Evolutionary conservation across 139 green algal species (phyloP).

Genomic region (Chlamydomonas applanata): DNA sequence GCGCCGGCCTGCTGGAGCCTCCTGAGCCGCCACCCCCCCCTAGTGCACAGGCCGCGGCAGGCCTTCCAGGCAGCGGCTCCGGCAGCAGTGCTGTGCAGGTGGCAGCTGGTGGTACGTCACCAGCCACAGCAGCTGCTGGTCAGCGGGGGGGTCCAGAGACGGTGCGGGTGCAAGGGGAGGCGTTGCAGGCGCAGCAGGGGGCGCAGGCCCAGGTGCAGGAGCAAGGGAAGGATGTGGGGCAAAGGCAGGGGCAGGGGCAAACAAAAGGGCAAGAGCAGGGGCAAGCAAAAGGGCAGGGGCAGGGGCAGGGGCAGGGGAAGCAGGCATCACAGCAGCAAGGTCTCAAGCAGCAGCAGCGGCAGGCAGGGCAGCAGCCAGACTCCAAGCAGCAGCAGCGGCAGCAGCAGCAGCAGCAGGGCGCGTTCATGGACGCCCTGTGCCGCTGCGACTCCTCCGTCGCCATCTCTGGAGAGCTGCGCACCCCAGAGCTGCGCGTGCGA

Average conservation of each 20-base stretch:
- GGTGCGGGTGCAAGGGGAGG: too few relatives aligned
- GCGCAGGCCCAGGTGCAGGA: neutral
- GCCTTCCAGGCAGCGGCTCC: too few relatives aligned
- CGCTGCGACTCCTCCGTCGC: too few relatives aligned
- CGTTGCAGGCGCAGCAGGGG: neutral
- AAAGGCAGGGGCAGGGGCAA: neutral
- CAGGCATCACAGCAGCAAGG: neutral
- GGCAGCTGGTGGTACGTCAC: neutral
- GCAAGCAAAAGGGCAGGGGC: neutral
- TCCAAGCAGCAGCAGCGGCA: too few relatives aligned
- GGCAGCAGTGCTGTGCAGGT: neutral
- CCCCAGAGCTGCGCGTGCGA: too few relatives aligned
- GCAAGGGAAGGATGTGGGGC: neutral
- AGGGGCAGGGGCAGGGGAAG: neutral
- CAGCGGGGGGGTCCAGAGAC: too few relatives aligned
- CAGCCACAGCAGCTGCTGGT: too few relatives aligned
- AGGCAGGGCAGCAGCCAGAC: neutral
- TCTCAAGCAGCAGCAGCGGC: neutral
- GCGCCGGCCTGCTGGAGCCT: too few relatives aligned
- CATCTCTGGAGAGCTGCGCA: too few relatives aligned
- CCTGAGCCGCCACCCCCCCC: too few relatives aligned
- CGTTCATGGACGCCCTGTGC: neutral
- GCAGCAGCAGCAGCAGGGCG: neutral
- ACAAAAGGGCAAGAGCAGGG: neutral
- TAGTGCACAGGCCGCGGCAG: too few relatives aligned